Base-by-base conservation (phyloP, 352 stramenopile species). In the Phytophthora nicotianae region DNA sequence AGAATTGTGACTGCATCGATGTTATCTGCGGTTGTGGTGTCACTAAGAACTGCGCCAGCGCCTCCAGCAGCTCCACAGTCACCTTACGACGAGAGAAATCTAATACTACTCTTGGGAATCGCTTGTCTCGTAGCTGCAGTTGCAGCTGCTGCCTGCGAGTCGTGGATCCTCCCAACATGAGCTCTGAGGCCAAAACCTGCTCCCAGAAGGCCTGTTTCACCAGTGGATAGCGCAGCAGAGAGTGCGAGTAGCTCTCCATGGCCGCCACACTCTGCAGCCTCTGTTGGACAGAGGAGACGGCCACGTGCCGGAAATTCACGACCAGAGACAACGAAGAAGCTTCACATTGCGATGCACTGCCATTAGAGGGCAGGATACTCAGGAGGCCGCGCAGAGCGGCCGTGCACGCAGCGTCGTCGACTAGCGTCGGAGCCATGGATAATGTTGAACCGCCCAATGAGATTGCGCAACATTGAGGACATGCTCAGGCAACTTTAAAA, bases 181-280 rank as follows among this genome's bases (percentile, higher is more conserved):
- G 56, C 5, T 73, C 29, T 17, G 59, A 73, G 16, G 40, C 60
- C 35, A 79, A 40, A 2, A 68, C 52, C 7, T 69, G 63, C 56
- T 68, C 58, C 71, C 71, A 79, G 51, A 77, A 74, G 14, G 68
- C 59, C 37, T 70, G 68, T 33, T 79, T 79, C 3, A 68, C 63
- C 48, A 70, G 23, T 10, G 71, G 68, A 47, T 65, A 77, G 29
- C 55, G 55, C 51, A 66, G 46, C 20, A 79, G 51, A 46, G 59
- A 58, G 43, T 58, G 62, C 27, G 71, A 79, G 46, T 67, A 62
- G 42, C 43, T 65, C 40, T 72, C 67, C 29, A 79, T 17, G 16
- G 68, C 50, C 14, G 37, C 46, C 21, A 64, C 3, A 24, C 50
- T 33, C 33, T 33, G 54, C 23, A 74, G 61, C 23, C 29, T 48